phyloP scores from a whole-genome alignment of 2,329 filamentous ascomycete genomes.

The Arthroderma uncinatum region DNA sequence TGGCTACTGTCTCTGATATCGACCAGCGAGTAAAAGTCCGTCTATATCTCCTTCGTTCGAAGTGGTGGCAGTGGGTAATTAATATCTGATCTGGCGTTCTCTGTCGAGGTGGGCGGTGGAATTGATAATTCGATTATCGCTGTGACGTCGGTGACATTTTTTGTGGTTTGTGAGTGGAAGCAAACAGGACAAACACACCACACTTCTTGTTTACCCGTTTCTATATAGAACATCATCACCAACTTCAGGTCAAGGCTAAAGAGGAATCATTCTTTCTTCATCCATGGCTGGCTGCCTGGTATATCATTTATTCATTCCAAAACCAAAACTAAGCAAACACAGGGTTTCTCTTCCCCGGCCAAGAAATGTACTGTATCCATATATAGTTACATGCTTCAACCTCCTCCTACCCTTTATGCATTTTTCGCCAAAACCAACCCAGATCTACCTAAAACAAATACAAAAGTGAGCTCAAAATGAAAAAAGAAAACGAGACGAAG shows the following conservation, averaged over 20 bases:
- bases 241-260: background rate
- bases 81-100: constrained; percentile 1
- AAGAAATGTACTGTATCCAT: background rate
- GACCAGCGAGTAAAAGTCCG: background rate
- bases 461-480: background rate
- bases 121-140: background rate
- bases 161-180: constrained; percentile 1
- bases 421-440: background rate
- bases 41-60: background rate
- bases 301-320: background rate
- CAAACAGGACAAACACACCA: constrained; percentile 4
- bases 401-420: background rate
- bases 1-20: constrained; percentile 29
- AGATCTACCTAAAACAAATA: background rate
- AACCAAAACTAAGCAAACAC: background rate
- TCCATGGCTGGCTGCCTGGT: background rate
- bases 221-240: background rate
- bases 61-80: background rate
- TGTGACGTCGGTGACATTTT: background rate
- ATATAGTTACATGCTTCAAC: background rate
- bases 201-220: background rate
- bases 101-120: background rate
- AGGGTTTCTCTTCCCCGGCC: background rate
- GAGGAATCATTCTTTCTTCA: too few species aligned
- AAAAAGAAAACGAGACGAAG: background rate